Conservation (phyloP, 352 stramenopile species). For the Globisporangium heterothallicum region DNA sequence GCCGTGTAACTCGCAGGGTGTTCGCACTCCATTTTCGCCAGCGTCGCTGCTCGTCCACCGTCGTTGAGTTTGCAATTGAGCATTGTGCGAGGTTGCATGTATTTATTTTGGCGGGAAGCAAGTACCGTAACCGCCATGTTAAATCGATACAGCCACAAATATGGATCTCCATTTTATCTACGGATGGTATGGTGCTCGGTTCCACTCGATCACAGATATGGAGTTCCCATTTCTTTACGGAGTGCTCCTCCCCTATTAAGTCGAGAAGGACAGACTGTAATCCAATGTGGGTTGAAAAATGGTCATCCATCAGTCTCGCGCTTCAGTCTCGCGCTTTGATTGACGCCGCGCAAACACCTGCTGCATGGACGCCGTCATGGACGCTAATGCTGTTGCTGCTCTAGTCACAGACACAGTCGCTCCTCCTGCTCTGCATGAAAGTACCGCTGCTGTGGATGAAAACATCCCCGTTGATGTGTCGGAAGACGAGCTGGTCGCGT, state of each 20-base stretch:
- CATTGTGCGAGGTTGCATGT: not conserved
- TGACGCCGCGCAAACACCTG: not conserved
- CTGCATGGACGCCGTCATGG: conserved; percentile 8
- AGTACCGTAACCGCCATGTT: not conserved
- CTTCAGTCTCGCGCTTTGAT: too few relatives aligned
- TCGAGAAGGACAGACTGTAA: too few relatives aligned
- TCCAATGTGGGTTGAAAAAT: too few relatives aligned
- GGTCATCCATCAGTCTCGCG: too few relatives aligned
- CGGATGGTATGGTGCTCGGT: too few relatives aligned
- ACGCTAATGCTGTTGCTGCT: not conserved
- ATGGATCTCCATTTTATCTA: not conserved
- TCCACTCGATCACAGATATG: too few relatives aligned
- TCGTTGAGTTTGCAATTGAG: too few relatives aligned
- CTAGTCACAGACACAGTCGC: not conserved
- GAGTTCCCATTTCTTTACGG: too few relatives aligned
- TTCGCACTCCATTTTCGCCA: conserved; percentile 76
- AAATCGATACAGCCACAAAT: not conserved
- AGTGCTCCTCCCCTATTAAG: too few relatives aligned
- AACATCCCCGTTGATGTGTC: conserved; percentile 20
- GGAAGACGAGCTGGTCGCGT: conserved; percentile 50
- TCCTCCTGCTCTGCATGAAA: not conserved
- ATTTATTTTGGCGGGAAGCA: conserved; percentile 21
- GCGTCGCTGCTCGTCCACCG: too few relatives aligned
- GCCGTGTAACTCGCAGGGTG: conserved; percentile 59
- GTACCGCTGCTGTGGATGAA: not conserved